These are phyloP conservation scores for Fusarium equiseti DNA, from an alignment of 2,329 filamentous ascomycete species.

Conservation along the genomic window DNA sequence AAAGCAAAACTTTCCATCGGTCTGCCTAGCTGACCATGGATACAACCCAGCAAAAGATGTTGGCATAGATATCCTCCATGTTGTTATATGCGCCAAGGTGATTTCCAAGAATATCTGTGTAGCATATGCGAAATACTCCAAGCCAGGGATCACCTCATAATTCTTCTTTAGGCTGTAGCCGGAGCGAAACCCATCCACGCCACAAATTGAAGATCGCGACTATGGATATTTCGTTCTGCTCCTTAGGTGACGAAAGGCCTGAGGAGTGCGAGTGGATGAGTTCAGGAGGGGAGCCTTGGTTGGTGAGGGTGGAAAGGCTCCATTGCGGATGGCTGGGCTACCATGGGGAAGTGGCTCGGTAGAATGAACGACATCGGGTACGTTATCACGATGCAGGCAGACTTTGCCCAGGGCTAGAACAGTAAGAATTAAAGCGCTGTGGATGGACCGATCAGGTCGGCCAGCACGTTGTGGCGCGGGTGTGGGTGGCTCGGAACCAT, in stretches of 20 bases:
- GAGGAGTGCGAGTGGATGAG: slow-evolving; percentile 63
- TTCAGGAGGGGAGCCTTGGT: slow-evolving; percentile 66
- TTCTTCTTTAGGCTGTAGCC: slow-evolving; percentile 64
- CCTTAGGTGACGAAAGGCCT: slow-evolving; percentile 65
- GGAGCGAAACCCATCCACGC: slow-evolving; percentile 44
- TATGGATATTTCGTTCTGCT: slow-evolving; percentile 59
- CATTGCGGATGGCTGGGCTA: slow-evolving; percentile 61
- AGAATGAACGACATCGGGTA: slow-evolving; percentile 68
- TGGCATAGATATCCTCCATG: slow-evolving; percentile 85
- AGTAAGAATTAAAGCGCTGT: slow-evolving; percentile 84
- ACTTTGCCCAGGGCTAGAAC: slow-evolving; percentile 90
- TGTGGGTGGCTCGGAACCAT: slow-evolving; percentile 51
- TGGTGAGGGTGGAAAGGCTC: slow-evolving; percentile 61
- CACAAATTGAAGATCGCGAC: slow-evolving; percentile 67
- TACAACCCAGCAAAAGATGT: slow-evolving; percentile 91
- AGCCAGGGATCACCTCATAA: slow-evolving; percentile 86
- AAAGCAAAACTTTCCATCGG: slow-evolving; percentile 84
- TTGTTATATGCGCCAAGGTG: slow-evolving; percentile 83
- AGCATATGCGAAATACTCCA: slow-evolving; percentile 92
- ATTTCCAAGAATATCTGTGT: slow-evolving; percentile 85
- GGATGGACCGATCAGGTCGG: slow-evolving; percentile 74
- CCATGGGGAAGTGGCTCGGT: slow-evolving; percentile 51
- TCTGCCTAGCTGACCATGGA: slow-evolving; percentile 85
- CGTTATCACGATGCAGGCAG: slow-evolving; percentile 67
- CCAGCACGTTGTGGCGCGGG: slow-evolving; percentile 56